Evolutionary conservation across 2,329 filamentous ascomycete genomes (phyloP).

Genomic region (Colletotrichum sp.): DNA sequence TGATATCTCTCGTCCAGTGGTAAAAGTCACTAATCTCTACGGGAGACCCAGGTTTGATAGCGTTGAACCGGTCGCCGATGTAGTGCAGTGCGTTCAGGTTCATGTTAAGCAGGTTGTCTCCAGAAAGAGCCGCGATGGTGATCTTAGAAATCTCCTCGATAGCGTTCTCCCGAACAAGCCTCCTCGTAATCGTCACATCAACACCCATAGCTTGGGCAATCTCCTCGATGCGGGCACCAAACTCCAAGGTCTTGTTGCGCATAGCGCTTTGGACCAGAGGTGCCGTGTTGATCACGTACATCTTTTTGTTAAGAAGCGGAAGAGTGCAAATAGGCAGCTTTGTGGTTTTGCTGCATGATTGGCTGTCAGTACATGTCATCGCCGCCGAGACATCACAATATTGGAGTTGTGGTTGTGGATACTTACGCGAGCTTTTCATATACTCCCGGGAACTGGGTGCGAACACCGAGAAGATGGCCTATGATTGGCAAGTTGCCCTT

Average conservation of each 20-base stretch:
- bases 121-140: constrained; percentile 32
- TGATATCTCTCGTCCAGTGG: constrained; percentile 39
- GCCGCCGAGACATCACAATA: not conserved
- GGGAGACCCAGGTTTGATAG: not conserved
- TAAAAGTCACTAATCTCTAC: constrained; percentile 36
- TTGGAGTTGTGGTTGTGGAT: not conserved
- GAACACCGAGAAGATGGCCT: constrained; percentile 51
- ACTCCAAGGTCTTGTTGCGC: constrained; percentile 40
- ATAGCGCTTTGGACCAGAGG: constrained; percentile 40
- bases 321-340: constrained; percentile 45
- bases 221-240: constrained; percentile 45
- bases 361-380: not conserved
- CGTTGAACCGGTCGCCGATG: constrained; percentile 34
- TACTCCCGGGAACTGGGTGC: constrained; percentile 40
- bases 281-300: constrained; percentile 51
- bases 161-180: constrained; percentile 37
- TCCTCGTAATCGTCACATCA: constrained; percentile 34
- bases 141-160: constrained; percentile 35
- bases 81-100: constrained; percentile 38
- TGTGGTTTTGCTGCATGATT: constrained; percentile 25
- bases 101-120: constrained; percentile 36
- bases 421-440: constrained; percentile 41
- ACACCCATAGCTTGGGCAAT: constrained; percentile 28
- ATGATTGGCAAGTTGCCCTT: constrained; percentile 45
- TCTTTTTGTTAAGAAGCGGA: constrained; percentile 45